Evolutionary conservation across 192 early-diverging fungal species (phyloP).

Genomic region (Linnemannia hyalina): DNA sequence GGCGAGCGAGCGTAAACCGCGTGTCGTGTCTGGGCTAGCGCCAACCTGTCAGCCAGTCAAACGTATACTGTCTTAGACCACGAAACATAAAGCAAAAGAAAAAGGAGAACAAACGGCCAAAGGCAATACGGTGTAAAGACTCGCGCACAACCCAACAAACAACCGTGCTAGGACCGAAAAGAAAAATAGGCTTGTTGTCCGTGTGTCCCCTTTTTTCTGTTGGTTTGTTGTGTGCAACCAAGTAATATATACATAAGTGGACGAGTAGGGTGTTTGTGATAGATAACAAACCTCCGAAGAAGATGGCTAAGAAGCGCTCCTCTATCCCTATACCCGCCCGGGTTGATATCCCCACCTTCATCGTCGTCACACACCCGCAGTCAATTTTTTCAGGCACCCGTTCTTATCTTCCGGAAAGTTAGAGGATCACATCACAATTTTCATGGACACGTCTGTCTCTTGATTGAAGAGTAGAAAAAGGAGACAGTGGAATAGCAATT

Average conservation of each 20-base stretch:
- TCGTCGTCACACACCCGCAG: background rate
- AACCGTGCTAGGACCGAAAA: background rate
- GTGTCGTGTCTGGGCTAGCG: background rate
- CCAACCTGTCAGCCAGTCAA: background rate
- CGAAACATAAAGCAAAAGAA: background rate
- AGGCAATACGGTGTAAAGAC: background rate
- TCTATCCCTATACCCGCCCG: background rate
- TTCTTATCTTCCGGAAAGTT: too few relatives aligned
- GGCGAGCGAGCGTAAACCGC: background rate
- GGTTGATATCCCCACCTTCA: background rate
- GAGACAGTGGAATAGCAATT: too few relatives aligned
- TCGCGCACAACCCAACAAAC: background rate
- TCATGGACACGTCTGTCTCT: too few relatives aligned
- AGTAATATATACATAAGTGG: background rate
- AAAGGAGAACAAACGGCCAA: slow-evolving; percentile 3
- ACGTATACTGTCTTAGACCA: background rate
- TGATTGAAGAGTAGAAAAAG: too few relatives aligned
- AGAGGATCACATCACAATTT: too few relatives aligned
- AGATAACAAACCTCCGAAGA: background rate
- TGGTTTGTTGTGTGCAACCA: background rate
- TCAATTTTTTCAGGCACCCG: too few relatives aligned
- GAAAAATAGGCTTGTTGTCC: background rate
- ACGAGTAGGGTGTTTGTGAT: background rate
- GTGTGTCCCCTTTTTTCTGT: background rate
- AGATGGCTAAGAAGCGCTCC: background rate